Base-by-base conservation (phyloP, 1,139 yeast species). In the Sugiyamaella novakii region DNA sequence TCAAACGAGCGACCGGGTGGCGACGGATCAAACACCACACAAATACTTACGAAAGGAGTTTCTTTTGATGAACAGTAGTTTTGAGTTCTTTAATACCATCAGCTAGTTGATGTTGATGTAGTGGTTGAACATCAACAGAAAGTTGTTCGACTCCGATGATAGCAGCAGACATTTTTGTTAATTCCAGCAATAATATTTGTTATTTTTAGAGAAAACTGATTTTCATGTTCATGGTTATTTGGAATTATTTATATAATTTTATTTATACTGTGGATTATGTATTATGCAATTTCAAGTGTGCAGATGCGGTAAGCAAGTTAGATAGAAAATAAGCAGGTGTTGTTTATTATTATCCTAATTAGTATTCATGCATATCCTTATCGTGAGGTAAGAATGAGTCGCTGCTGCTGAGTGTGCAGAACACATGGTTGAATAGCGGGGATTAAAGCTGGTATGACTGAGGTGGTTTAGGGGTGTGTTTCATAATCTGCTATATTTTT, bases 31-130 rank as follows among this genome's bases (percentile, higher is more conserved):
- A n/a, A n/a, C n/a, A n/a, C n/a, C n/a, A n/a, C n/a, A n/a, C n/a
- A n/a, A n/a, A n/a, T 8, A 56, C 60, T 36, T 51, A 57, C 60
- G 61, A 57, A 15, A 59, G 52, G 19, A 54, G 50, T 45, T 54
- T 55, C 44, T 59, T 59, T 35, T 53, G 50, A 33, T 57, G 58
- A 22, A 59, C 60, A 3, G 46, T 44, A 7, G 50, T 37, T 47
- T 52, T 53, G 17, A 42, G 22, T 15, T 53, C 52, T 21, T 51
- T 40, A 8, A 30, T 22, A 25, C 46, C 47, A 14, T 46, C 49
- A 25, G 48, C 53, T 11, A 47, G 52, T 24, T 37, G 44, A 14
- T 35, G 53, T 33, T 49, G 60, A 45, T 55, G 60, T 5, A 57
- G 50, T 4, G 54, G 57, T 37, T 54, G 53, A 10, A 56, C 47